Base-by-base conservation (phyloP, 179 eudicot species). In the Beta macrorhiza region DNA sequence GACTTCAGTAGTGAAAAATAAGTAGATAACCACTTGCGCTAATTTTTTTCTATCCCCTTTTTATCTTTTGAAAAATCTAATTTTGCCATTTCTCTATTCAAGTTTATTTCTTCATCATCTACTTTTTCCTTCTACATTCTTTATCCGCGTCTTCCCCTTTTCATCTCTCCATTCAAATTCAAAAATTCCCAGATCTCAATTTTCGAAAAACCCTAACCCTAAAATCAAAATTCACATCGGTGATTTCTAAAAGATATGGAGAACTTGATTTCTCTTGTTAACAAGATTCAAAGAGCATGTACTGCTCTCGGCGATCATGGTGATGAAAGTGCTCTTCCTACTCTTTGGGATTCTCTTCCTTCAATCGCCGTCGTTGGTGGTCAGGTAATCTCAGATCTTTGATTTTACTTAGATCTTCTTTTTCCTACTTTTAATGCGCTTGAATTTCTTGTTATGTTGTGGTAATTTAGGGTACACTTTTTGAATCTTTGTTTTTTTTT, bases 331-430 rank as follows among this genome's bases (percentile, higher is more conserved):
- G 91, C 94, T 62, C 85, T 94, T 86, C 99, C 99, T 13, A 92
- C 99, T 81, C 98, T 96, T 47, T 96, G 98, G 99, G 99, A 96
- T 53, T 91, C 98, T 53, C 87, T 96, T 16, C 99, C 99, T 49
- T 89, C 99, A 9, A 92, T 96, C 70, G 98, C 99, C 78, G 99
- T 96, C 83, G 99, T 96, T 79, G 99, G 99, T 61, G 99, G 99
- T 45, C 99, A 94, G 99, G 99, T 96, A 85, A 19, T 2, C 52
- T 73, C 14, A 15, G 78, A 68, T 83, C 53, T 47, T 14, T 63
- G 29, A 69, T 62, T 76, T 77, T 19, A 15, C 56, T 74, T 42
- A 44, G 74, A 78, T 79, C 47, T 37, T 37, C 42, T 37, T 37
- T 37, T 37, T 37, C 42, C 47, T 37, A 3, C 25, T 32, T 37